These are phyloP conservation scores for Bauhinia variegata DNA, from an alignment of 306 rosid species.

Conservation along the genomic window DNA sequence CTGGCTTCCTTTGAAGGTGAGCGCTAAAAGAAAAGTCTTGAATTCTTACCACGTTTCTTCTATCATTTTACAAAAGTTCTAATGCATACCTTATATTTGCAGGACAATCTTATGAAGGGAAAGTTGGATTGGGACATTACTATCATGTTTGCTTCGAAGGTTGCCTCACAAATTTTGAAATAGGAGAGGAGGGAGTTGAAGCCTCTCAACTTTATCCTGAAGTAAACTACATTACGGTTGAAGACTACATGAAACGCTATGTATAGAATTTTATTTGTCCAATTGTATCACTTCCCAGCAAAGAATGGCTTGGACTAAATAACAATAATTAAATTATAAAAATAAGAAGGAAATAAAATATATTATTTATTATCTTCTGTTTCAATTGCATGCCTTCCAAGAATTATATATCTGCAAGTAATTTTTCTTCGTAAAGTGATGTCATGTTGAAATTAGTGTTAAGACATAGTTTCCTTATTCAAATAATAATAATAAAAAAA, in stretches of 20 bases:
- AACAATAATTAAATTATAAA: neutral
- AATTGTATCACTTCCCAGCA: neutral
- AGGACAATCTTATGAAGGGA: constrained; percentile 53
- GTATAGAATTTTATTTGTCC: neutral
- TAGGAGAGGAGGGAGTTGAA: constrained; percentile 58
- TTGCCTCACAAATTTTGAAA: constrained; percentile 61
- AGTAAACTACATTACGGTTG: constrained; percentile 47
- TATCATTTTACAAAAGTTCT: too few relatives aligned
- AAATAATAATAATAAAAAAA: too few relatives aligned
- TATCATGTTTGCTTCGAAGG: constrained; percentile 72
- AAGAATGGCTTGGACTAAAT: neutral
- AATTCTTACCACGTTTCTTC: too few relatives aligned
- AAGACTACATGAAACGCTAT: constrained; percentile 53
- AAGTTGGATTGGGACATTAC: constrained; percentile 62
- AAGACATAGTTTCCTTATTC: too few relatives aligned
- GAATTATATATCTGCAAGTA: too few relatives aligned
- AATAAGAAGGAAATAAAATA: neutral
- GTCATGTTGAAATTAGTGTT: too few relatives aligned
- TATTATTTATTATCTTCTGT: neutral
- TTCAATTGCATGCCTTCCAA: too few relatives aligned
- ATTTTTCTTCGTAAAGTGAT: too few relatives aligned
- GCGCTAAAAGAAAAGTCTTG: too few relatives aligned
- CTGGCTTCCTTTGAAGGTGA: constrained; percentile 55
- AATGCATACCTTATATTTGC: neutral
- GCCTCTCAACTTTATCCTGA: constrained; percentile 60